phyloP scores from a whole-genome alignment of 495 filamentous ascomycete species.

The Xanthoparmelia taractica region DNA sequence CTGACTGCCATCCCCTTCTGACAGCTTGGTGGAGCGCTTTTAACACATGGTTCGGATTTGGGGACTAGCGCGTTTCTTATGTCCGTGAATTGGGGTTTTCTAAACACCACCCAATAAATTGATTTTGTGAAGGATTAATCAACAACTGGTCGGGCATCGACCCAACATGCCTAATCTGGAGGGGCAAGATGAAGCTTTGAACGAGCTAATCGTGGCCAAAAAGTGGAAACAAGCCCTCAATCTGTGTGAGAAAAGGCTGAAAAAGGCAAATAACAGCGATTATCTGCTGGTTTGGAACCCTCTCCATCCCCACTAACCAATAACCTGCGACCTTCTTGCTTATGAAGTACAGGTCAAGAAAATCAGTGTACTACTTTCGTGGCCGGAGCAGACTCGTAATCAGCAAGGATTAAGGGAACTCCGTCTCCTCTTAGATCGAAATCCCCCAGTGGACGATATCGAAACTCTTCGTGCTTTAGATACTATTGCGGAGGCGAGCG shows the following conservation, averaged over 20 bases:
- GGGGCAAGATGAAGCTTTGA: slow-evolving; percentile 50
- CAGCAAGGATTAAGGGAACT: slow-evolving; percentile 43
- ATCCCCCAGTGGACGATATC: slow-evolving; percentile 44
- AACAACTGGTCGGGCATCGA: neutral
- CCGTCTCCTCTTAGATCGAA: slow-evolving; percentile 38
- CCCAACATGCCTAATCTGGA: slow-evolving; percentile 35
- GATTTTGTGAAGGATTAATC: neutral
- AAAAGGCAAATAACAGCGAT: slow-evolving; percentile 48
- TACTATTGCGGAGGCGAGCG: slow-evolving; percentile 34
- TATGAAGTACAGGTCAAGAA: slow-evolving; percentile 40
- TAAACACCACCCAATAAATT: neutral
- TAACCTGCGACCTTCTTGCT: neutral
- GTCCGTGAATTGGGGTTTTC: no score
- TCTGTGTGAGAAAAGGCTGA: slow-evolving; percentile 52
- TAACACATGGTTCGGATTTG: no score
- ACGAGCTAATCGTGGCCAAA: slow-evolving; percentile 50
- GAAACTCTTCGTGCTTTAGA: slow-evolving; percentile 40
- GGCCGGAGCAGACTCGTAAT: slow-evolving; percentile 39
- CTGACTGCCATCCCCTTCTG: no score
- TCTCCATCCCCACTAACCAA: neutral
- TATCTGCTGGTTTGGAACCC: slow-evolving; percentile 15
- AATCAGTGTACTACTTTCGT: slow-evolving; percentile 42
- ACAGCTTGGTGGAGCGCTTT: no score
- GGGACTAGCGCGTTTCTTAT: no score
- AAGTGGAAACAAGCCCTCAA: slow-evolving; percentile 53